These are phyloP conservation scores for Cyclotella baltica DNA, from an alignment of 108 stramenopile species.

Conservation along the genomic window DNA sequence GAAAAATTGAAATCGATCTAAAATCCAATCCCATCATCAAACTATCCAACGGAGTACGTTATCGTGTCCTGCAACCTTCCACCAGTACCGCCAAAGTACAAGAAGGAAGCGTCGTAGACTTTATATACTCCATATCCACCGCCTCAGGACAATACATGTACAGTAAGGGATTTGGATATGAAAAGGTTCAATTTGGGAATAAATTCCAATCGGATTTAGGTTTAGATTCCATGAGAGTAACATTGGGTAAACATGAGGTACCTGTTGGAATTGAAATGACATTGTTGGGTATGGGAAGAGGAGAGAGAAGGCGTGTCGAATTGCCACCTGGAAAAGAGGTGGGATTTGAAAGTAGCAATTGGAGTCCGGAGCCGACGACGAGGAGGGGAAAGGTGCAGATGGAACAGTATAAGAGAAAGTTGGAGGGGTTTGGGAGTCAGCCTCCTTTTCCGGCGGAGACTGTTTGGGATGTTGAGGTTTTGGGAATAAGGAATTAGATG, in stretches of 20 bases:
- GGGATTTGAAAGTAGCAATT: conserved; percentile 62
- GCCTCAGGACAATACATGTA: conserved; percentile 59
- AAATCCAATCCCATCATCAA: conserved; percentile 52
- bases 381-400: conserved; percentile 48
- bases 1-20: conserved; percentile 52
- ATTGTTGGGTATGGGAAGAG: conserved; percentile 61
- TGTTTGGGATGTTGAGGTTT: conserved; percentile 66
- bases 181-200: conserved; percentile 58
- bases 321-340: conserved; percentile 56
- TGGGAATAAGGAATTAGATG: conserved; percentile 40
- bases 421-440: conserved; percentile 57
- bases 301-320: conserved; percentile 60
- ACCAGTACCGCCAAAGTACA: conserved; percentile 27
- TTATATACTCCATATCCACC: conserved; percentile 39
- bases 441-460: conserved; percentile 66
- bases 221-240: conserved; percentile 45
- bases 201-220: conserved; percentile 41
- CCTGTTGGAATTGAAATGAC: conserved; percentile 65
- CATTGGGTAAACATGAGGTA: conserved; percentile 45
- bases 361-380: conserved; percentile 59
- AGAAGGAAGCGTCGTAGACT: conserved; percentile 40
- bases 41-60: conserved; percentile 52
- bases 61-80: conserved; percentile 48
- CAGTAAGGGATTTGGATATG: conserved; percentile 57
- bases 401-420: conserved; percentile 47